Base-by-base conservation (phyloP, 768 basidiomycete species). In the Filobasidium floriforme region DNA sequence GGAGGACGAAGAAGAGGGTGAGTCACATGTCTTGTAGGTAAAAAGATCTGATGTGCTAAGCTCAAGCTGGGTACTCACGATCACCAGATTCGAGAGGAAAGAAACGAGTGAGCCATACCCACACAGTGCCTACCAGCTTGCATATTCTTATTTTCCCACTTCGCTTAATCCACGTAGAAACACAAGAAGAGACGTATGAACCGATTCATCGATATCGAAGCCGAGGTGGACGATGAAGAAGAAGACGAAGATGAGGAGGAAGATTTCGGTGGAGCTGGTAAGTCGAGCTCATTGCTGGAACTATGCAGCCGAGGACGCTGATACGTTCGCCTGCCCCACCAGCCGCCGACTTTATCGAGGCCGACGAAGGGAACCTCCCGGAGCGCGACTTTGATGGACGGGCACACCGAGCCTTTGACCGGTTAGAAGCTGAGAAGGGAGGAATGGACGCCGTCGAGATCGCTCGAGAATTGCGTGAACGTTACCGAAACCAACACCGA, bases 171-270 rank as follows among this genome's bases (percentile, higher is more conserved):
- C 9, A 37, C 86, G 67, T 87, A 88, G 77, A 87, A 84, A 78
- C 84, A 73, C 66, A 72, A 71, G 67, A 73, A 75, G 68, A 66
- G 85, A 70, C 64, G 69, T 60, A 80, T 80, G 28, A 89, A 85
- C 76, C 87, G 87, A 70, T 99, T 92, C 87, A 82, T 98, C 71
- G 96, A 98, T 85, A 84, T 93, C 65, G 91, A 94, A 80, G 92
- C 92, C 63, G 91, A 92, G 76, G 93, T 94, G 22, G 92, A 92
- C 71, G 92, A 96, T 37, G 96, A 98, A 22, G 96, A 97, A 3
- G 94, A 96, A 41, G 96, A 97, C 1, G 92, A 94, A 22, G 90
- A 87, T 7, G 89, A 81, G 19, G 80, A 80, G 61, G 80, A 77
- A 41, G 80, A 81, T 44, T 79, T 80, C 57, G 76, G 74, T 66